Base-by-base conservation (phyloP, 1,284 basidiomycete species). In the Apiotrichum porosum region DNA sequence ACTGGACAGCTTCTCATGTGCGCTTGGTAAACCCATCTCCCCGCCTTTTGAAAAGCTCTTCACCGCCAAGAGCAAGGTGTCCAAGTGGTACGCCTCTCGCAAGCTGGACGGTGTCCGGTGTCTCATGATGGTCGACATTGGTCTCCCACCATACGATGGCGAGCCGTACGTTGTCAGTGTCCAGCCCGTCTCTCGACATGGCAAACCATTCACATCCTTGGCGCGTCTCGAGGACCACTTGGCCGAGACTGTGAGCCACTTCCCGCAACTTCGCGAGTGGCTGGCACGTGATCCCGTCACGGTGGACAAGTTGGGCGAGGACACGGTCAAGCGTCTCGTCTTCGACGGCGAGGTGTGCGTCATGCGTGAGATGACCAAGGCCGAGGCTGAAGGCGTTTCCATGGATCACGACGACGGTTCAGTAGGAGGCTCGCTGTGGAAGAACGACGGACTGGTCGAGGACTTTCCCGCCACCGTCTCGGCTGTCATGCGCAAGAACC, bases 271-370 rank as follows among this genome's bases (percentile, higher is more conserved):
- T 1, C 21, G 37, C 10, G 34, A 58, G 12, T 52, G 47, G 47
- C 43, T 65, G 15, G 48, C 50, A 10, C 33, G 41, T 2, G 60
- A 62, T 47, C 47, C 50, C 3, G 17, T 22, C 3, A 14, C 22
- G 9, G 28, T 19, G 14, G 46, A 42, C n/a, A 24, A 24, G 12
- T 5, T 28, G 3, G 21, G 37, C 12, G 41, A 33, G 0, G 52
- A 49, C 2, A 41, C 37, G 3, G 42, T 61, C n/a, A 62, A 66
- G 41, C 62, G 69, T 3, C 52, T 73, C 9, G 65, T 73, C 2
- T 51, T 73, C 9, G 71, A 73, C 47, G 69, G 71, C 13, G 71
- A 73, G 49, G 58, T 69, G 8, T 72, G 69, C 43, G 61, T 65
- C 9, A 60, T 72, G 59, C 47, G 57, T 2, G 35, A 31, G 6